Base-by-base conservation (phyloP, 345 rosid species). In the Schrenkiella parvula region DNA sequence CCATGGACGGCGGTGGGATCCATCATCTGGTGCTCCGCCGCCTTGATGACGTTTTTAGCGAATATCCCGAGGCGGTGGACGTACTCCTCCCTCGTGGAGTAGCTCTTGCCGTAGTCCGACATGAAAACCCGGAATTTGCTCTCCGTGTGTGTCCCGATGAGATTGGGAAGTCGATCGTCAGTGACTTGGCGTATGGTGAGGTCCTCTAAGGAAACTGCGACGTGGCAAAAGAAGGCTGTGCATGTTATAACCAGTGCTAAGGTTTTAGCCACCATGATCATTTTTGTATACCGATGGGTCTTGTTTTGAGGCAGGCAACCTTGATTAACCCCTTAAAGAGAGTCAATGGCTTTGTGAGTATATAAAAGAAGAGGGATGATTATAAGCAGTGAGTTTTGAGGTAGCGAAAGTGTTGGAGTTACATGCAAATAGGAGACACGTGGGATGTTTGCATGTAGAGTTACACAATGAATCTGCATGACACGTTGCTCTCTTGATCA, bases 1-100 rank as follows among this genome's bases (percentile, higher is more conserved):
- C 98, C 96, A 14, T 91, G 97, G 37, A 82, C 77, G 1, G 95
- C 95, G 7, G 88, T 80, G 25, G 93, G 95, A 53, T 91, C 95
- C 61, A 88, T 55, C 39, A 76, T 76, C 85, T 93, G 96, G 59
- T 93, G 96, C 80, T 91, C 87, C 0, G 82, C 90, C 2, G 96
- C 98, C 71, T 75, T 85, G 31, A 84, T 64, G 63, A 91, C 31
- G 83, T 93, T 93, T 84, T 61, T 64, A 14, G 89, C 87, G 38
- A 89, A 91, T 28, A 93, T 71, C 6, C 87, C 81, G 10, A 93
- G 84, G 17, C 97, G 93, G 82, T 69, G 87, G 53, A 86, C 12
- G 79, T 88, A 84, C 78, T 93, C 96, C 81, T 77, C 95, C 65
- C 79, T 70, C 4, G 81, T 84, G 21, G 73, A 18, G 80, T 93